Evolutionary conservation across 371 early-diverging fungal species (phyloP).

Genomic region (Mucor circinelloides): DNA sequence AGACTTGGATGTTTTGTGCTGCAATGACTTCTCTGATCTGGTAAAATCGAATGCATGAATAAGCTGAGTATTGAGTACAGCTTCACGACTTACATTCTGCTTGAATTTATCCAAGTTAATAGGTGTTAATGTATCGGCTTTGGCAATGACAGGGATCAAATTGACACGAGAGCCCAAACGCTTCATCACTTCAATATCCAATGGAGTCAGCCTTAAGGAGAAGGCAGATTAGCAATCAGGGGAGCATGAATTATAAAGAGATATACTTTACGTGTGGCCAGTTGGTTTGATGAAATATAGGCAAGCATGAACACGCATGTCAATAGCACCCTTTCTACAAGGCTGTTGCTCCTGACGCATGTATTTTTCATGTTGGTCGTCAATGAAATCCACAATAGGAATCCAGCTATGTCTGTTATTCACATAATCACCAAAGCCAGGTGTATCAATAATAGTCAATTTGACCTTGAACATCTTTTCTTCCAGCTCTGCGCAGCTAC

Average conservation of each 20-base stretch:
- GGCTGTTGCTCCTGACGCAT: slow-evolving; percentile 77
- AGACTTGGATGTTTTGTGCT: slow-evolving; percentile 80
- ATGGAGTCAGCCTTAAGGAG: slow-evolving; percentile 57
- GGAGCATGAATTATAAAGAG: not conserved
- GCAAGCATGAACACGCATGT: slow-evolving; percentile 87
- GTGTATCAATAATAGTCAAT: slow-evolving; percentile 90
- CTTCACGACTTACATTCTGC: slow-evolving; percentile 56
- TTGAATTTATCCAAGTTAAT: slow-evolving; percentile 84
- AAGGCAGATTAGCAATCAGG: not conserved
- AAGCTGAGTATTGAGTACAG: not conserved
- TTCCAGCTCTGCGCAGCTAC: slow-evolving; percentile 75
- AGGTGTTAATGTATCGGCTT: slow-evolving; percentile 91
- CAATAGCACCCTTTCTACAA: slow-evolving; percentile 59
- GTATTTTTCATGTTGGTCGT: slow-evolving; percentile 93
- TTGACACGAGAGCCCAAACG: slow-evolving; percentile 83
- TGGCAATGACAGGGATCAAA: slow-evolving; percentile 92
- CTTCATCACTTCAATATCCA: slow-evolving; percentile 92
- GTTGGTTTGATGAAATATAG: slow-evolving; percentile 94
- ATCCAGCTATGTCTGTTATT: slow-evolving; percentile 75
- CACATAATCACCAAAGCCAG: slow-evolving; percentile 91
- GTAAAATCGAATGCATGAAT: not conserved
- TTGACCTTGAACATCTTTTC: slow-evolving; percentile 96
- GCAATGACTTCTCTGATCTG: slow-evolving; percentile 81
- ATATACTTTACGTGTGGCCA: slow-evolving; percentile 74
- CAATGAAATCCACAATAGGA: slow-evolving; percentile 82